Base-by-base conservation (phyloP, 768 basidiomycete species). In the Boletus coccyginus region DNA sequence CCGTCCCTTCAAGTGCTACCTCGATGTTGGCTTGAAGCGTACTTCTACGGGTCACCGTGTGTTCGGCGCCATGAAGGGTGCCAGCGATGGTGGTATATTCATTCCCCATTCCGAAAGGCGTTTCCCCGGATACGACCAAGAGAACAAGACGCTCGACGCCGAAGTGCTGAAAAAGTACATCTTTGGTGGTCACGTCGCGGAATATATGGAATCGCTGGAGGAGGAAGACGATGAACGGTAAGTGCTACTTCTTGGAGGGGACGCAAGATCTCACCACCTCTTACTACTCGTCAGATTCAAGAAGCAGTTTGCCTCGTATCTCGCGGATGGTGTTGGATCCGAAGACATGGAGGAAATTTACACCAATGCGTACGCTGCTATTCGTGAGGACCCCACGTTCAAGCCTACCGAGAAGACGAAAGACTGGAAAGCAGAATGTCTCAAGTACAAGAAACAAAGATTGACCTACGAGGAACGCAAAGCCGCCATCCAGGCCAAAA, bases 181-280 rank as follows among this genome's bases (percentile, higher is more conserved):
- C 73, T 90, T 81, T 66, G 95, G 92, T 72, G 95, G 95, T 50
- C 97, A 99, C 73, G 89, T 99, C 55, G 93, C 97, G 49, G 97
- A 98, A 77, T 99, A 98, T 82, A 99, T 99, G 97, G 92, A 98
- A 78, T 90, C 87, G 55, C 79, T 98, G 52, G 97, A 99, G 79
- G 97, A 99, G 82, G 97, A 99, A 79, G 97, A 99, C 71, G 97
- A 98, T 67, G 96, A 98, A 78, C 84, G 94, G 86, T 86, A 63
- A 59, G 81, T 70, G 17, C 14, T 55, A 43, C 32, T 21, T 12
- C 19, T 46, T 50, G 12, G n/a, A 31, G 44, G 52, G 48, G 12
- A 53, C 24, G 4, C 16, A 3, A n/a, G 16, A 46, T 50, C 33
- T 63, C 29, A 66, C 50, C 27, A 38, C 24, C 1, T 24, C 58